Conservation (phyloP, 768 basidiomycete genomes). For the Agrocybe praecox region DNA sequence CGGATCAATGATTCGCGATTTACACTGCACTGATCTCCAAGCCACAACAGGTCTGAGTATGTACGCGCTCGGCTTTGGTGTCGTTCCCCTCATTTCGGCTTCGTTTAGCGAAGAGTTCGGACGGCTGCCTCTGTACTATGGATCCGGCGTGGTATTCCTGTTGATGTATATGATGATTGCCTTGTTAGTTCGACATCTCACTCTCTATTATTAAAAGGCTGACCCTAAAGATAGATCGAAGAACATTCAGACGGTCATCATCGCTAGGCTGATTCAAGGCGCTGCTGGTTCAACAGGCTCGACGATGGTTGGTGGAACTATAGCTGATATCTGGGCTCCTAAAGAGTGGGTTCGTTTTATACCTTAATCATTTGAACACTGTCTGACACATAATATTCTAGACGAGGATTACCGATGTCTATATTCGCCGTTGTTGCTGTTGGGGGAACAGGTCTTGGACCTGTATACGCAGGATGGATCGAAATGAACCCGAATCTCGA, state of each 20-base stretch:
- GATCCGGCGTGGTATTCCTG: conserved; percentile 50
- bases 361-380: background rate
- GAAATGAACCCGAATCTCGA: conserved; percentile 26
- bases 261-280: conserved; percentile 67
- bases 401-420: conserved; percentile 80
- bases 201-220: background rate
- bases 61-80: conserved; percentile 62
- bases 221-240: conserved; percentile 31
- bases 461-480: conserved; percentile 28
- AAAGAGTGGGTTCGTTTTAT: conserved; percentile 45
- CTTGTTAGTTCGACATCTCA: conserved; percentile 31
- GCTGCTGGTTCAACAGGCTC: conserved; percentile 70
- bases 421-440: conserved; percentile 66
- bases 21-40: conserved; percentile 44
- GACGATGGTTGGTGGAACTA: conserved; percentile 76
- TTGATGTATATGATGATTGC: conserved; percentile 54
- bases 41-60: conserved; percentile 53
- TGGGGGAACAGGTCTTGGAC: conserved; percentile 35
- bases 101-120: conserved; percentile 79
- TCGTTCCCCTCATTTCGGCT: conserved; percentile 67
- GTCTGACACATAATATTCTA: conserved; percentile 23
- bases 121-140: conserved; percentile 61
- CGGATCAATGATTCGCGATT: conserved; percentile 56
- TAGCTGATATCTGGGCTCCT: conserved; percentile 69
- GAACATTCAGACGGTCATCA: conserved; percentile 64